A percentile compares a stretch with the other conserved stretches of the same genome.
phyloP scores from a whole-genome alignment of 352 stramenopile species.

The Phytophthora uliginosa region DNA sequence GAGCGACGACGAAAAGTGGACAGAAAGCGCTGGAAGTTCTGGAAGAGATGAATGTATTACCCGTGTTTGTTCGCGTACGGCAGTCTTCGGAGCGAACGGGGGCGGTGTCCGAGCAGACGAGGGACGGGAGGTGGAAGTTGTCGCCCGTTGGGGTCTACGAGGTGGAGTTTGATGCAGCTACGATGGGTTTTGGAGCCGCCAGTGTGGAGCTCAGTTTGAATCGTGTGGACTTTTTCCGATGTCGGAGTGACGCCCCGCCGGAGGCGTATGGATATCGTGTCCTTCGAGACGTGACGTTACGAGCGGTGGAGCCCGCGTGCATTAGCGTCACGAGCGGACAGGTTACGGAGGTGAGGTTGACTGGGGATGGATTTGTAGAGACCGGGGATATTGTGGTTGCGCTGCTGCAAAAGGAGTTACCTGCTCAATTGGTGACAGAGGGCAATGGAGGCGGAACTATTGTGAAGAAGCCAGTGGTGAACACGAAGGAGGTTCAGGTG shows the following conservation, averaged over 20 bases:
- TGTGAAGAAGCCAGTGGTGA: not conserved
- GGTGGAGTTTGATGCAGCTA: conserved; percentile 65
- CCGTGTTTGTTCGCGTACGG: conserved; percentile 65
- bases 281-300: conserved; percentile 54
- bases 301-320: conserved; percentile 60
- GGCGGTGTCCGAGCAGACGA: conserved; percentile 58
- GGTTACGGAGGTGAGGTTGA: conserved; percentile 60
- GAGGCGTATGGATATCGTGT: conserved; percentile 64
- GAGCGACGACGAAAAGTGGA: conserved; percentile 10
- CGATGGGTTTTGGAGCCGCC: conserved; percentile 62
- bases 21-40: conserved; percentile 25
- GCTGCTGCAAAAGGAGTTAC: conserved; percentile 53
- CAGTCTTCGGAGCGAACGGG: conserved; percentile 65
- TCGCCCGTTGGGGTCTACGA: conserved; percentile 67
- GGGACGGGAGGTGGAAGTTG: conserved; percentile 62
- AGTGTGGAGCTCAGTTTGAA: conserved; percentile 72
- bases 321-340: conserved; percentile 69
- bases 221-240: conserved; percentile 55
- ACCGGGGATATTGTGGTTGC: conserved; percentile 70
- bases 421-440: not conserved
- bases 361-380: conserved; percentile 71
- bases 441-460: conserved; percentile 2
- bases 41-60: conserved; percentile 53
- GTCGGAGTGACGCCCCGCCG: conserved; percentile 41
- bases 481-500: conserved; percentile 35